Conservation (phyloP, 2,329 filamentous ascomycete genomes). For the Cercospora sojina region DNA sequence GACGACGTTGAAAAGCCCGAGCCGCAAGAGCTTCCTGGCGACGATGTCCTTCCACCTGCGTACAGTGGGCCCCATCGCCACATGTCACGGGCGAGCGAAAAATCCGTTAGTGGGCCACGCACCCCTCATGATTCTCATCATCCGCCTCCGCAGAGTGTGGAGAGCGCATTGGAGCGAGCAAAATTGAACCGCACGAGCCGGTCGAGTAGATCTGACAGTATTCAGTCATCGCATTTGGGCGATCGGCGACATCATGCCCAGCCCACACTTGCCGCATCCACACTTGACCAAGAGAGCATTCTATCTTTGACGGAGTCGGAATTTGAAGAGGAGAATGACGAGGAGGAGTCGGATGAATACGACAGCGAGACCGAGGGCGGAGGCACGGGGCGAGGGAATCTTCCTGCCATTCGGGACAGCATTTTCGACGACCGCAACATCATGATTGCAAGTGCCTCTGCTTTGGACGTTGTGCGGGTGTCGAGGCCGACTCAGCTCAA, state of each 20-base stretch:
- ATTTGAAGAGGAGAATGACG: conserved; percentile 19
- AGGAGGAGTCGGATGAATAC: conserved; percentile 5
- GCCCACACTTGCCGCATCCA: conserved; percentile 7
- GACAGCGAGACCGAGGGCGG: conserved; percentile 8
- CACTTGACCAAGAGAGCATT: conserved; percentile 19
- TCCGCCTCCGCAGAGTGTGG: background rate
- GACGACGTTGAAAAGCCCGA: conserved; percentile 16
- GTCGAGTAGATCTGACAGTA: conserved; percentile 25
- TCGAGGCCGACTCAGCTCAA: conserved; percentile 16
- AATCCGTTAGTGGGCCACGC: conserved; percentile 15
- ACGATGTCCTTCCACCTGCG: conserved; percentile 25
- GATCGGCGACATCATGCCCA: background rate
- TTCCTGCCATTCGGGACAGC: conserved; percentile 27
- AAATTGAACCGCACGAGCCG: conserved; percentile 9
- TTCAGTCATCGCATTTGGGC: conserved; percentile 26
- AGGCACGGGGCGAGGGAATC: background rate
- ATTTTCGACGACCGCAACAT: conserved; percentile 25
- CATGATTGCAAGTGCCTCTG: conserved; percentile 22
- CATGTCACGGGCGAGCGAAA: conserved; percentile 15
- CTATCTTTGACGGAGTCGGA: conserved; percentile 24
- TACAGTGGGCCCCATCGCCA: conserved; percentile 18
- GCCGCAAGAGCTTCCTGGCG: conserved; percentile 28
- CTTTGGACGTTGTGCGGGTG: conserved; percentile 23
- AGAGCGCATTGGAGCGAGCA: background rate
- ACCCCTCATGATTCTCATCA: conserved; percentile 20